phyloP scores from a whole-genome alignment of 2,329 filamentous ascomycete genomes.

The Shiraia sp. region DNA sequence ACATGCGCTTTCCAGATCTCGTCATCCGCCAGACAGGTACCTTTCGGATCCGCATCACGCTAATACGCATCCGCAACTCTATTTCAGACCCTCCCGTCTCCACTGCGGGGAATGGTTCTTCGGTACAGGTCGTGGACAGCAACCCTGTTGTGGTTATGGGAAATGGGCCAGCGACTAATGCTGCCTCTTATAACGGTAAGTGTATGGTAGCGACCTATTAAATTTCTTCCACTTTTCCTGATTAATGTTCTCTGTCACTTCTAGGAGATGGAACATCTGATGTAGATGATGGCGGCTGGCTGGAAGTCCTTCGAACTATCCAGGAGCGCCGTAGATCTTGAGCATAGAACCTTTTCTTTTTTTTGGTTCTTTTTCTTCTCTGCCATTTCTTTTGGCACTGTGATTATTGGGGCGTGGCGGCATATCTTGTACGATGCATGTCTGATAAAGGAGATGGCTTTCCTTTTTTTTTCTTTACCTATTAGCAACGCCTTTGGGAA shows the following conservation, averaged over 20 bases:
- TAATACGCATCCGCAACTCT: constrained; percentile 38
- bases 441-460: constrained; percentile 6
- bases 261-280: constrained; percentile 27
- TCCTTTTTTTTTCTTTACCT: constrained; percentile 1
- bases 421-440: constrained; percentile 19
- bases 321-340: constrained; percentile 26
- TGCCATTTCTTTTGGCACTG: constrained; percentile 9
- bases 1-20: constrained; percentile 44
- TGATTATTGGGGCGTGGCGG: constrained; percentile 2
- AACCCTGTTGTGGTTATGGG: constrained; percentile 39
- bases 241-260: constrained; percentile 22
- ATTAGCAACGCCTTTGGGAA: not conserved
- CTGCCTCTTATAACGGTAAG: constrained; percentile 37
- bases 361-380: not conserved
- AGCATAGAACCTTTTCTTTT: constrained; percentile 2
- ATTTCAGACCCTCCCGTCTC: constrained; percentile 30
- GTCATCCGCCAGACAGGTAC: constrained; percentile 41
- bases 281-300: constrained; percentile 36
- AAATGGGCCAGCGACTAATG: constrained; percentile 18
- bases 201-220: constrained; percentile 37
- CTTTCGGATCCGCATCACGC: constrained; percentile 43
- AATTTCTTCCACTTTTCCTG: constrained; percentile 31
- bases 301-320: constrained; percentile 33
- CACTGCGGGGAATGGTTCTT: constrained; percentile 28
- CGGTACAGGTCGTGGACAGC: constrained; percentile 40